These are phyloP conservation scores for Beauveria asiatica DNA, from an alignment of 2,329 filamentous ascomycete species.

Conservation along the genomic window DNA sequence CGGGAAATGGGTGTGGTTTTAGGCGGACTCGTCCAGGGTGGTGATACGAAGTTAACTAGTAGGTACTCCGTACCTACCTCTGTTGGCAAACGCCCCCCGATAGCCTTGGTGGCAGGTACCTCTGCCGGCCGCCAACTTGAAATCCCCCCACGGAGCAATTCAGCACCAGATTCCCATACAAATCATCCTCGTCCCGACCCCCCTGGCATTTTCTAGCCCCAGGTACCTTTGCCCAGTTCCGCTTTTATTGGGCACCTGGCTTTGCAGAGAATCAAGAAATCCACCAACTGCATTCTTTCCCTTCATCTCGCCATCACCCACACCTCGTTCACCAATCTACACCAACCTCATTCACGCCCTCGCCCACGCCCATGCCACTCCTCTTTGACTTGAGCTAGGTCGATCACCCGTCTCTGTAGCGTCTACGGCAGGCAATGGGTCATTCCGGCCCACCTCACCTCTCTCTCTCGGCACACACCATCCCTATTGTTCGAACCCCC, in stretches of 20 bases:
- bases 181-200: background rate
- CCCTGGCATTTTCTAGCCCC: background rate
- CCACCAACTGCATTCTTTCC: slow-evolving; percentile 1
- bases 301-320: background rate
- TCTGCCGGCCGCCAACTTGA: background rate
- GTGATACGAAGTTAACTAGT: no score
- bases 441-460: no score
- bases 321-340: no score
- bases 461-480: background rate
- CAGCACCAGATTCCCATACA: background rate
- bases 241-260: background rate
- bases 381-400: no score
- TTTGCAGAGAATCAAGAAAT: background rate
- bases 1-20: slow-evolving; percentile 2
- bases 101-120: background rate
- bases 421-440: no score
- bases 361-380: no score
- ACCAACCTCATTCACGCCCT: no score
- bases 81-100: background rate
- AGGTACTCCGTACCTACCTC: no score
- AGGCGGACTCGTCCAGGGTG: background rate
- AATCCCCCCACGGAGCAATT: background rate
- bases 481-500: no score
- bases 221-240: background rate
- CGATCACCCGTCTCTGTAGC: no score